Conservation (phyloP, 179 eudicot species). For the Beta lomatogona region DNA sequence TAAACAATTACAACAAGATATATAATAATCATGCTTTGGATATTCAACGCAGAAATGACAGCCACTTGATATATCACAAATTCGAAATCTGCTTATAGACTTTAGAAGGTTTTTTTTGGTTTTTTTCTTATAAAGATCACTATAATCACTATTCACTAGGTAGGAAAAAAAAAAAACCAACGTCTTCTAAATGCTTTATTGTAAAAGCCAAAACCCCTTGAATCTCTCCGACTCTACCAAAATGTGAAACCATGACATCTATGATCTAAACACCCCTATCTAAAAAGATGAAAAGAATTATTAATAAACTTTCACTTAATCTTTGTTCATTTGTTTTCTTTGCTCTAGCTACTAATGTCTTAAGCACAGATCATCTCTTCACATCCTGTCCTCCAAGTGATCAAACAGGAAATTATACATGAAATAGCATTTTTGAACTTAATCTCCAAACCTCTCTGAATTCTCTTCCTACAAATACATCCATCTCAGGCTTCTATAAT, state of each 20-base stretch:
- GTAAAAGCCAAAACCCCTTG: no score
- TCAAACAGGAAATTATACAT: conserved; percentile 7
- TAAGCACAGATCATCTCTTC: background rate
- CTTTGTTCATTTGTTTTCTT: background rate
- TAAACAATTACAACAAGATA: no score
- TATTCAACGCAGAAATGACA: background rate
- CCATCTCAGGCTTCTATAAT: conserved; percentile 21
- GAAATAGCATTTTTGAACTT: conserved; percentile 25
- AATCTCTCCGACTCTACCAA: no score
- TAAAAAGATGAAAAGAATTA: no score
- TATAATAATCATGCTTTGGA: background rate
- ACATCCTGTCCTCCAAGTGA: background rate
- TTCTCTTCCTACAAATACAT: conserved; percentile 16
- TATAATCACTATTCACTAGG: no score
- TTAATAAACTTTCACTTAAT: background rate
- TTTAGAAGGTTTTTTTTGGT: background rate
- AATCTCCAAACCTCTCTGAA: conserved; percentile 26
- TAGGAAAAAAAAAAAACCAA: no score
- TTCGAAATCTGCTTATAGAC: background rate
- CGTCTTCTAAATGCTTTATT: no score
- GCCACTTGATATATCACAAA: background rate
- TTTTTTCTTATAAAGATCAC: no score
- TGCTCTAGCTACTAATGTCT: background rate
- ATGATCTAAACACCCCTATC: no score
- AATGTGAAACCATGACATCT: no score